These are phyloP conservation scores for Neofusicoccum ribis DNA, from an alignment of 2,329 filamentous ascomycete genomes.

Conservation along the genomic window DNA sequence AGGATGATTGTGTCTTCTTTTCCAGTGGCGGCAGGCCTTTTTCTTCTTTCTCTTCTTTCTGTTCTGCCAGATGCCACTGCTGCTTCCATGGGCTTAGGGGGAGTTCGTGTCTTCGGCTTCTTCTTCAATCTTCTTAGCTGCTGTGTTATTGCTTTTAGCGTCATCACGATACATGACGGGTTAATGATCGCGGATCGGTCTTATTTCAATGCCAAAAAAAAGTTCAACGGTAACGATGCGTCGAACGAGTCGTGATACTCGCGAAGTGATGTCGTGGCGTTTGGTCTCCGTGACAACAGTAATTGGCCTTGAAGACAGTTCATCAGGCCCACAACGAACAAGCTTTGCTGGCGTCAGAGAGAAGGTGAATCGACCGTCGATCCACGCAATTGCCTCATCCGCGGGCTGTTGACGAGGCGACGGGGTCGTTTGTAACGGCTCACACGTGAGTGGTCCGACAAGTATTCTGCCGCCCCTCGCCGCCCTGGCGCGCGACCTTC, in stretches of 20 bases:
- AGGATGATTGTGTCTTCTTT: conserved; percentile 1
- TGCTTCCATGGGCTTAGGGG: neutral
- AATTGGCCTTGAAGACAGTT: no score
- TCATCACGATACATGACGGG: conserved; percentile 17
- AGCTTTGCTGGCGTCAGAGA: no score
- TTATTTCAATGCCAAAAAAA: conserved; percentile 12
- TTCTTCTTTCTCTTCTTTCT: neutral
- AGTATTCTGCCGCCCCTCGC: no score
- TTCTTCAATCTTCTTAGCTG: conserved; percentile 3
- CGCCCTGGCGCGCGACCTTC: no score
- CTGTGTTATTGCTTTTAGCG: conserved; percentile 8
- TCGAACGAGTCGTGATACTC: neutral
- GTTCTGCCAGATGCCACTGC: neutral
- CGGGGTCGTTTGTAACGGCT: no score
- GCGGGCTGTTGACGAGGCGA: no score
- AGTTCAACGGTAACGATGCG: neutral
- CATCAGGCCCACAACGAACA: no score
- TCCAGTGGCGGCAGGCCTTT: conserved; percentile 4
- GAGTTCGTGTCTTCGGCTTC: neutral
- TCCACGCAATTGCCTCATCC: no score
- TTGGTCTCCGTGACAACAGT: neutral
- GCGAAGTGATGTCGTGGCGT: neutral
- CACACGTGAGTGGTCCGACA: no score
- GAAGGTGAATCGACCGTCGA: no score
- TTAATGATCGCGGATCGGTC: conserved; percentile 4